Conservation (phyloP, 129 eudicot species). For the Helianthus tuberosus region DNA sequence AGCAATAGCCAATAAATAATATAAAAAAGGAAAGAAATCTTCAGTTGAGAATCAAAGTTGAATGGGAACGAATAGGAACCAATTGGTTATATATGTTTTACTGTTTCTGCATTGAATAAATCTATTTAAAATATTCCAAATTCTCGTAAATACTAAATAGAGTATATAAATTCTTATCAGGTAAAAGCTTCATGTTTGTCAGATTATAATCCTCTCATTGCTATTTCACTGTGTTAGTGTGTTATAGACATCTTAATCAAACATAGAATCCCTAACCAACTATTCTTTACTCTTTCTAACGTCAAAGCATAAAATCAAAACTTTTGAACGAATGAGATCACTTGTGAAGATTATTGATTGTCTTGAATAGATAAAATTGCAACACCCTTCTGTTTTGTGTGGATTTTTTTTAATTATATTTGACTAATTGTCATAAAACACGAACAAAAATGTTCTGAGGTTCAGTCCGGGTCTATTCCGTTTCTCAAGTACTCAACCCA, state of each 20-base stretch:
- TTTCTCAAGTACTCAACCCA: not conserved
- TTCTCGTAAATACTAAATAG: not conserved
- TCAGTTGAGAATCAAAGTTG: not conserved
- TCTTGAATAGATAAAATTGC: not conserved
- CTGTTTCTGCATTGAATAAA: not conserved
- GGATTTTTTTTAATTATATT: not conserved
- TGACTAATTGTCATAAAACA: not conserved
- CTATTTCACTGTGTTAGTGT: conserved; percentile 4
- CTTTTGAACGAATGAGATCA: not conserved
- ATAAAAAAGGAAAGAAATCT: not conserved
- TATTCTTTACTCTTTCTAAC: not conserved
- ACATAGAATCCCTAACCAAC: not conserved
- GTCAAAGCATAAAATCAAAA: not conserved
- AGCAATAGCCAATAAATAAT: not conserved
- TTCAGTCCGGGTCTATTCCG: not conserved
- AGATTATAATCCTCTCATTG: not conserved
- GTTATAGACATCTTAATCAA: no score
- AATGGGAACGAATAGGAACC: not conserved
- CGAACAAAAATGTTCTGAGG: not conserved
- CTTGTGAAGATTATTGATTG: not conserved
- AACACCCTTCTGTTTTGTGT: not conserved
- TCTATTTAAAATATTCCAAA: not conserved
- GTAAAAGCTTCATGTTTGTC: not conserved
- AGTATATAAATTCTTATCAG: not conserved
- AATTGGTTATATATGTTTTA: not conserved